Percentiles rank a stretch among this genome's conserved stretches.
Conservation (phyloP, 2,329 filamentous ascomycete species). For the Xenosphaeropsis pyriputrescens region DNA sequence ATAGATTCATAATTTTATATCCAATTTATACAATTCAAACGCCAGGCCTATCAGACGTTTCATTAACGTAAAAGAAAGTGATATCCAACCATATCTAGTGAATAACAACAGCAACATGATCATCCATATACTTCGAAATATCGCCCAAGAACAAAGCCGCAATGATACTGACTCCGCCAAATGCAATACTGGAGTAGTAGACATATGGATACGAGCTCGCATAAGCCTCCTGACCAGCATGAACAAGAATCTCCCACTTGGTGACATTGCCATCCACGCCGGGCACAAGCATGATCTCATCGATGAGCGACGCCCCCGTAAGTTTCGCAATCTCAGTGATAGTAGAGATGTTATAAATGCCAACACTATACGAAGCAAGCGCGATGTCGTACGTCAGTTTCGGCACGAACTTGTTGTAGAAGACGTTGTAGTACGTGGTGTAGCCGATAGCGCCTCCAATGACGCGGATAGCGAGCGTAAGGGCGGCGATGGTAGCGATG, state of each 20-base stretch:
- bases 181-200: conserved; percentile 47
- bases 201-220: conserved; percentile 43
- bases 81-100: conserved; percentile 5
- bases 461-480: conserved; percentile 50
- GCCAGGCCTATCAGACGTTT: neutral
- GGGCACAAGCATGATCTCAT: conserved; percentile 29
- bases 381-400: conserved; percentile 5
- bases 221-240: conserved; percentile 39
- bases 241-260: conserved; percentile 34
- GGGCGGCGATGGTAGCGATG: conserved; percentile 49
- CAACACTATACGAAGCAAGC: conserved; percentile 5
- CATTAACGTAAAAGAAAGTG: neutral
- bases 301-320: conserved; percentile 34
- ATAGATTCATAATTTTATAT: no score
- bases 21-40: no score
- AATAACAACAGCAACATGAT: conserved; percentile 35
- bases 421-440: conserved; percentile 35
- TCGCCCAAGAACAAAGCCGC: conserved; percentile 42
- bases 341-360: conserved; percentile 18
- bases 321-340: conserved; percentile 35
- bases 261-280: conserved; percentile 35
- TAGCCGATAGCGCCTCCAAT: conserved; percentile 52
- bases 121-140: conserved; percentile 41
- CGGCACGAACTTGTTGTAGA: conserved; percentile 22
- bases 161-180: conserved; percentile 40